phyloP scores from a whole-genome alignment of 2,329 filamentous ascomycete species.

The Aureobasidium melanogenum region DNA sequence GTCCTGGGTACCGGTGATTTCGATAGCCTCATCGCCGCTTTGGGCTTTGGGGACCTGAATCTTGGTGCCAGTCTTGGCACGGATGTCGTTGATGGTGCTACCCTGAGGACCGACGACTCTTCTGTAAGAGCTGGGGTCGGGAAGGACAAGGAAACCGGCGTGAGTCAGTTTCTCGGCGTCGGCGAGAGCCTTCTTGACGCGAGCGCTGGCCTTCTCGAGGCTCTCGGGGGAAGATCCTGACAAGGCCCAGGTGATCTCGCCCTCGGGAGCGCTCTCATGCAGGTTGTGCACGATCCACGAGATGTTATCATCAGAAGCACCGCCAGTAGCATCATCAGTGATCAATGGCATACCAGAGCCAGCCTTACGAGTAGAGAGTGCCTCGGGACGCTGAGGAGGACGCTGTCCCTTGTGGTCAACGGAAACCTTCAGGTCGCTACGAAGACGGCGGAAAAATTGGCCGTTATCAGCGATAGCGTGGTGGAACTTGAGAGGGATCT shows the following conservation, averaged over 20 bases:
- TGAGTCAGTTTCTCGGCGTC: constrained; percentile 60
- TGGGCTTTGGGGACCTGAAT: constrained; percentile 83
- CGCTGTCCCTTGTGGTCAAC: constrained; percentile 83
- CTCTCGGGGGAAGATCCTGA: constrained; percentile 64
- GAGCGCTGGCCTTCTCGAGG: constrained; percentile 70
- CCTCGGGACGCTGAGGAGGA: constrained; percentile 58
- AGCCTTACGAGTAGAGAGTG: constrained; percentile 37
- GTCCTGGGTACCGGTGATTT: constrained; percentile 70
- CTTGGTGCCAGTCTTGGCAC: constrained; percentile 84
- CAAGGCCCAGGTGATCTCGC: constrained; percentile 76
- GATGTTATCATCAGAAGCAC: constrained; percentile 54
- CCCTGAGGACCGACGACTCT: constrained; percentile 84
- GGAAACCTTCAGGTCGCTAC: constrained; percentile 77
- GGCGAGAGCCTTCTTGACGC: constrained; percentile 63
- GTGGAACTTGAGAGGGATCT: constrained; percentile 74
- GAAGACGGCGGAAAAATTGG: constrained; percentile 84
- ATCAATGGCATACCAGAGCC: constrained; percentile 74
- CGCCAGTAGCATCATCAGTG: constrained; percentile 59
- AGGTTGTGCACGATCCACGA: constrained; percentile 80
- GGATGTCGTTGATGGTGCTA: constrained; percentile 84
- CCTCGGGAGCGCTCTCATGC: constrained; percentile 55
- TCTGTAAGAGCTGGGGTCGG: constrained; percentile 82
- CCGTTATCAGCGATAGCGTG: constrained; percentile 81
- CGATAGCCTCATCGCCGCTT: constrained; percentile 68
- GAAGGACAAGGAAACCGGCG: constrained; percentile 80